Percentiles rank a stretch among this genome's conserved stretches.
Evolutionary conservation across 257 asterid species (phyloP).

Genomic region (Forsythia suspensa): DNA sequence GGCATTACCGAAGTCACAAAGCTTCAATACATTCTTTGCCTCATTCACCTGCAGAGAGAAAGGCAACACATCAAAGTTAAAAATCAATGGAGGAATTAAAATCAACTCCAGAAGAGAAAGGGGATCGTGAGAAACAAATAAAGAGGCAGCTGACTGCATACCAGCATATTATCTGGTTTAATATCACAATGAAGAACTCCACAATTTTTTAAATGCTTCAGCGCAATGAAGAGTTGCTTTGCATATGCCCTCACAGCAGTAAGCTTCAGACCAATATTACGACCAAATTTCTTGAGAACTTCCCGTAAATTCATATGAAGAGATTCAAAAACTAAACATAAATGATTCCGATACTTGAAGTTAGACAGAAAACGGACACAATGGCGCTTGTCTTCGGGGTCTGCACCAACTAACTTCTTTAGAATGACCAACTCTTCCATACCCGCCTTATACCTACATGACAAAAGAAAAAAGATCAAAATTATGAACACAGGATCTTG

Average conservation of each 20-base stretch:
- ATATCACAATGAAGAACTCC: conserved; percentile 99
- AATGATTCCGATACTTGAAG: conserved; percentile 97
- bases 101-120: not conserved
- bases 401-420: conserved; percentile 92
- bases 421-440: conserved; percentile 91
- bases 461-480: not conserved
- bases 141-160: conserved; percentile 34
- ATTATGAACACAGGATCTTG: not conserved
- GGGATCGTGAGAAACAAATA: conserved; percentile 6
- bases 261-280: conserved; percentile 96
- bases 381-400: conserved; percentile 93
- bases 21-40: conserved; percentile 87
- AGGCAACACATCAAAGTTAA: conserved; percentile 12
- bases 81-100: not conserved
- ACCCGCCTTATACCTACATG: conserved; percentile 89
- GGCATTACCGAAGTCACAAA: conserved; percentile 98
- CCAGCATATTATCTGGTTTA: conserved; percentile 99
- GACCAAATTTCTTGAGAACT: conserved; percentile 97
- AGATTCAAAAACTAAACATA: conserved; percentile 99
- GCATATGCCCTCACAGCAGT: conserved; percentile 98
- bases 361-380: conserved; percentile 93
- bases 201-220: conserved; percentile 91
- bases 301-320: conserved; percentile 99
- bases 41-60: conserved; percentile 70
- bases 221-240: conserved; percentile 91